Evolutionary conservation across 139 green algal genomes (phyloP).

Genomic region (Auxenochlorella pyrenoidosa): DNA sequence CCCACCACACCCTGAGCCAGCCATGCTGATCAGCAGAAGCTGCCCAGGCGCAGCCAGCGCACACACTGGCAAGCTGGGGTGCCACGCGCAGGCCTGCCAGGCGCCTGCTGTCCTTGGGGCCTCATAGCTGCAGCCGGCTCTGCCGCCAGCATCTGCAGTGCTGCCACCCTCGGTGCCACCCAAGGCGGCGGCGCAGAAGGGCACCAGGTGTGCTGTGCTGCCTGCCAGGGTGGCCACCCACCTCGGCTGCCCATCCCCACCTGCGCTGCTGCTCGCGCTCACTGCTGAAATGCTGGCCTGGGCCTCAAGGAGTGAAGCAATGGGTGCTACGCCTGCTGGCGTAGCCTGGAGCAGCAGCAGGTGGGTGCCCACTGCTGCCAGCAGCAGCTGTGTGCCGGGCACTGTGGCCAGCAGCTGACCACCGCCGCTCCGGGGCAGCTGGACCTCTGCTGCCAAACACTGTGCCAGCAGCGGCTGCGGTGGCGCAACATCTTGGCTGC

Average conservation of each 20-base stretch:
- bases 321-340: background rate
- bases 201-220: background rate
- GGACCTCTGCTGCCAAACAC: background rate
- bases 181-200: background rate
- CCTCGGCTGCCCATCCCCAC: background rate
- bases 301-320: background rate
- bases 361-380: background rate
- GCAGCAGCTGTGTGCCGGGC: background rate
- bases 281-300: background rate
- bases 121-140: background rate
- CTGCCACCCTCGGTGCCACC: background rate
- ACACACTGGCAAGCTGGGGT: background rate
- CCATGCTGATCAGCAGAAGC: slow-evolving; percentile 3
- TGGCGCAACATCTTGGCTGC: background rate
- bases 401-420: slow-evolving; percentile 2
- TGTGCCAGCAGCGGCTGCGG: background rate
- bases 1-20: background rate
- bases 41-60: background rate
- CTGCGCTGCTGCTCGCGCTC: background rate
- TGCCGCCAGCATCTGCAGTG: background rate
- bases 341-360: background rate
- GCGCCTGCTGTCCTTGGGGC: background rate
- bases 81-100: slow-evolving; percentile 9
- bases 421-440: background rate
- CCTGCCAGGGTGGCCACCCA: slow-evolving; percentile 10